Base-by-base conservation (phyloP, 192 early-diverging fungal species). In the Linnemannia hyalina region DNA sequence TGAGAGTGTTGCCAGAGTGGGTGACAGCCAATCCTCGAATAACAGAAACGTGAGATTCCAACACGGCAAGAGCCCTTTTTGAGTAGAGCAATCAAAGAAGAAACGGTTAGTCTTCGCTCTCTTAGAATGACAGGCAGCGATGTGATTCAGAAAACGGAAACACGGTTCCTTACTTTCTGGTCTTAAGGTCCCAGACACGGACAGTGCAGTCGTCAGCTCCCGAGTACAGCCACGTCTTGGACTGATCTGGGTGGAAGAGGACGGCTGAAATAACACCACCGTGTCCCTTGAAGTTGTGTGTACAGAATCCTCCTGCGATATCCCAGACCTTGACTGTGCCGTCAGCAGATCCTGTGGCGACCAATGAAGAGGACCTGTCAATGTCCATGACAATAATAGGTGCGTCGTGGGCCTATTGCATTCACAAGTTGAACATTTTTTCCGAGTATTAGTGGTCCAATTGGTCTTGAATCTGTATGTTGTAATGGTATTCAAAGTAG, bases 301-400 rank as follows among this genome's bases (percentile, higher is more conserved):
- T 99, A 82, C 96, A 97, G 89, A 92, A 97, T 29, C 97, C 97
- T 70, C 93, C 91, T 72, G 95, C 95, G 77, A 97, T 95, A 88
- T 99, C 97, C 98, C 98, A 99, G 15, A 99, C 96, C 75, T 96
- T 97, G 68, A 99, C 94, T 16, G 96, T 97, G 76, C 93, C 94
- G 88, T 99, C 99, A 2, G 99, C 97, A 20, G 96, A 97, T 52
- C 98, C 99, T 4, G 97, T 99, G 15, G 99, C 99, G 10, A 99
- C 96, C 36, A 99, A 84, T 0, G 97, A 97, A 0, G 97, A 98
- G 0, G 97, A 94, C 18, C 88, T 79, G 85, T 99, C 98, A 80
- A 97, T 96, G 68, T 94, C 96, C 96, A 98, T 98, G 11, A 95
- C 92, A 75, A 99, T 92, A 29, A 99, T 94, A 13, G 97, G 97